phyloP scores from a whole-genome alignment of 257 asterid species.

The Penstemon newberryi region DNA sequence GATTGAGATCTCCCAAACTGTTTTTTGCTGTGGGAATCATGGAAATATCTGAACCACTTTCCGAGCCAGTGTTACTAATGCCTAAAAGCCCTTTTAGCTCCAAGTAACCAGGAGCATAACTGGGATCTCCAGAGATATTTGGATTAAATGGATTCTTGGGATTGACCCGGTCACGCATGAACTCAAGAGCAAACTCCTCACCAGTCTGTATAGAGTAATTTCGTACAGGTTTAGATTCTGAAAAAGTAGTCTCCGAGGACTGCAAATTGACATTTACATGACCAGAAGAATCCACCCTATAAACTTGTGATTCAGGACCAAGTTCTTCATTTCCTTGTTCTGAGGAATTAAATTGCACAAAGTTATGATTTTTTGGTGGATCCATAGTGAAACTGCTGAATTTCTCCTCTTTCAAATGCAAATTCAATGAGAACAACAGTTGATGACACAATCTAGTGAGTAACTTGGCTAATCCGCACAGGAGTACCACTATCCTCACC shows the following conservation, averaged over 20 bases:
- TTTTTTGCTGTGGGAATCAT: conserved; percentile 46
- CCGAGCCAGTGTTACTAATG: conserved; percentile 54
- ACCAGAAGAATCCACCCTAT: conserved; percentile 44
- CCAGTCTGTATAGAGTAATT: neutral
- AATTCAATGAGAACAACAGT: conserved; percentile 29
- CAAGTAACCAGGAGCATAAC: too few species aligned
- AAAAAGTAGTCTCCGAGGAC: conserved; percentile 40
- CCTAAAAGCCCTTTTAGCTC: too few species aligned
- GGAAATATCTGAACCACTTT: conserved; percentile 60
- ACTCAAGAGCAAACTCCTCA: too few species aligned
- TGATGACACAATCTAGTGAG: conserved; percentile 38
- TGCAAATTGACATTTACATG: conserved; percentile 40
- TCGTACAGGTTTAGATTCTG: conserved; percentile 35
- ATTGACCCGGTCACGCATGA: too few species aligned
- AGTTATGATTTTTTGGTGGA: conserved; percentile 44
- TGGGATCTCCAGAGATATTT: too few species aligned
- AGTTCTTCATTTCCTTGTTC: conserved; percentile 46
- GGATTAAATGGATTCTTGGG: too few species aligned
- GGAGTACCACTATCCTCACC: conserved; percentile 39
- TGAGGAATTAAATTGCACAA: conserved; percentile 37
- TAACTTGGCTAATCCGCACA: conserved; percentile 41
- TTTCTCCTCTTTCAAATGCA: conserved; percentile 24
- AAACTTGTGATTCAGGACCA: conserved; percentile 48
- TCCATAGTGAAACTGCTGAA: conserved; percentile 46
- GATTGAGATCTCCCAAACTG: conserved; percentile 41